phyloP scores from a whole-genome alignment of 2,329 filamentous ascomycete genomes.

The Aspergillus alliaceus region DNA sequence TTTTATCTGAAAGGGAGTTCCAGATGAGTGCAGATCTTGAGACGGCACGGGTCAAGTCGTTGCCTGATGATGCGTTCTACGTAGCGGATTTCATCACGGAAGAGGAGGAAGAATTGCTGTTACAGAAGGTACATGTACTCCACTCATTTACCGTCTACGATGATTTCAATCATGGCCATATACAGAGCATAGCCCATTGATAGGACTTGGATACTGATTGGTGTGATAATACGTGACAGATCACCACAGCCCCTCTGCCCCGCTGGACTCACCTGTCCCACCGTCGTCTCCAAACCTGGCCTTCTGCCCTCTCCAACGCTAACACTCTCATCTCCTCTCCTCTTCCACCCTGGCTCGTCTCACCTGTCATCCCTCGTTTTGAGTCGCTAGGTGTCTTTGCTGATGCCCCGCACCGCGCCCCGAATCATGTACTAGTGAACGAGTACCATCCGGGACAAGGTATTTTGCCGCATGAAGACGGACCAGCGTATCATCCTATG shows the following conservation, averaged over 20 bases:
- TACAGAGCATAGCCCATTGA: neutral
- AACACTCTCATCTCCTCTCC: constrained; percentile 71
- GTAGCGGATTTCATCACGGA: constrained; percentile 78
- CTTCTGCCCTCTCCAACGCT: constrained; percentile 72
- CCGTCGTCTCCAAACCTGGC: constrained; percentile 87
- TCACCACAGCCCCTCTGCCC: constrained; percentile 65
- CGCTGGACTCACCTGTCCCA: constrained; percentile 87
- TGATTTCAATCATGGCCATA: neutral
- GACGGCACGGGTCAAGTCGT: constrained; percentile 28
- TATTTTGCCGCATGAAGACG: constrained; percentile 98
- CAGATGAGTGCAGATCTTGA: constrained; percentile 24
- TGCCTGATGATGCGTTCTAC: constrained; percentile 66
- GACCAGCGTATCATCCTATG: constrained; percentile 78
- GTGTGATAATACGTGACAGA: constrained; percentile 14
- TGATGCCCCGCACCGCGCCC: constrained; percentile 68
- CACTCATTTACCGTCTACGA: neutral
- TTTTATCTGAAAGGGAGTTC: neutral
- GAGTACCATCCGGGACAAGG: constrained; percentile 85
- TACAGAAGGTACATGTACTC: constrained; percentile 62
- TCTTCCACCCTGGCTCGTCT: constrained; percentile 72
- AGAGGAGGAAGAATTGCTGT: constrained; percentile 69
- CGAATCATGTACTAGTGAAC: constrained; percentile 93
- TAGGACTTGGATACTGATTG: neutral
- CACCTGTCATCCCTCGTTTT: constrained; percentile 66
- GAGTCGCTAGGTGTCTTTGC: constrained; percentile 52